Evolutionary conservation across 2,329 filamentous ascomycete genomes (phyloP).

Genomic region (Xylariales sp.): DNA sequence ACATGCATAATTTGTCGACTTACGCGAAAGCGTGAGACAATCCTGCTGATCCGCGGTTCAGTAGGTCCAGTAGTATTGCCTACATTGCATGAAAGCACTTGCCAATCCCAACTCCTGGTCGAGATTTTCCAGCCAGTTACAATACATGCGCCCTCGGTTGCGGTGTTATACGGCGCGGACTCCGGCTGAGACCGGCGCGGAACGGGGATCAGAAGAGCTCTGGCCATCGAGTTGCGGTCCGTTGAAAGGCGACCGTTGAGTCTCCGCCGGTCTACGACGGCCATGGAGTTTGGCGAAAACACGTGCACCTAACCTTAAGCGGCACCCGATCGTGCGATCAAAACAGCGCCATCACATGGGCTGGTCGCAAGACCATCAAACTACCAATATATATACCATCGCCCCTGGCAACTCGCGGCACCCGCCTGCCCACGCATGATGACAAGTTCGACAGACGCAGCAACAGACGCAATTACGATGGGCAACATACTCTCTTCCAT

Average conservation of each 20-base stretch:
- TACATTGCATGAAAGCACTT: no score
- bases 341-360: conserved; percentile 5
- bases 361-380: no score
- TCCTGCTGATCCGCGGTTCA: no score
- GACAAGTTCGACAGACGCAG: no score
- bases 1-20: no score
- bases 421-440: neutral
- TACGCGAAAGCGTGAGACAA: no score
- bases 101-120: no score
- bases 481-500: conserved; percentile 7
- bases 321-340: conserved; percentile 8
- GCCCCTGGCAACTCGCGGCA: neutral
- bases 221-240: neutral
- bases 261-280: conserved; percentile 4
- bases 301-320: conserved; percentile 7
- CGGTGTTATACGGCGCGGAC: no score
- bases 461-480: no score
- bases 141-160: no score
- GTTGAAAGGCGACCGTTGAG: neutral
- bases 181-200: conserved; percentile 9
- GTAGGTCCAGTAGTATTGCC: no score
- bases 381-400: neutral
- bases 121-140: no score
- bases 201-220: neutral
- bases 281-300: neutral